These are phyloP conservation scores for Pseudogymnoascus sp. DNA, from an alignment of 2,329 filamentous ascomycete species.

Conservation along the genomic window DNA sequence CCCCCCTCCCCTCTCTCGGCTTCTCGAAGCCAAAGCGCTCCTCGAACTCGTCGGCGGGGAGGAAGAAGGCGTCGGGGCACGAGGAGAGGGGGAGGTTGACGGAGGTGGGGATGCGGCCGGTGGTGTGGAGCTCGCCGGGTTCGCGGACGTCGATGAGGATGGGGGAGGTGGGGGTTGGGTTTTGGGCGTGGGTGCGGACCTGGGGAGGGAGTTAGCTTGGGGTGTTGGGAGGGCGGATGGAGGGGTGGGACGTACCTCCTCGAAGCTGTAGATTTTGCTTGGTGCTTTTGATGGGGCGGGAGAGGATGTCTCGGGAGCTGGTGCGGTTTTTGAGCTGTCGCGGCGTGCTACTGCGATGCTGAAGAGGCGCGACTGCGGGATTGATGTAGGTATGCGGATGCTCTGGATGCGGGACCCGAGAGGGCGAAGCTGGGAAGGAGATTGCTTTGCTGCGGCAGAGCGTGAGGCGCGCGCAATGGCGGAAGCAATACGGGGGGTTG, in stretches of 20 bases:
- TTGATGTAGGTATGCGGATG: not conserved
- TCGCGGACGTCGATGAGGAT: constrained; percentile 59
- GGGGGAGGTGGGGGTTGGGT: constrained; percentile 13
- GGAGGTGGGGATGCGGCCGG: constrained; percentile 70
- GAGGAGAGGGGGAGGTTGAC: constrained; percentile 76
- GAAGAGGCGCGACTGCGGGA: not conserved
- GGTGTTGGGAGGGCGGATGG: not conserved
- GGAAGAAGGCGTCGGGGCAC: constrained; percentile 71
- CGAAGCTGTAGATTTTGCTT: constrained; percentile 43
- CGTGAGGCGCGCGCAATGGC: not conserved
- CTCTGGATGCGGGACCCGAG: constrained; percentile 1
- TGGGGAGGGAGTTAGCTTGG: constrained; percentile 19
- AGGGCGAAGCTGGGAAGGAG: not conserved
- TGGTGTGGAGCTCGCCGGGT: constrained; percentile 54
- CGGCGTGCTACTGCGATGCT: not conserved
- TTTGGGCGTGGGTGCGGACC: constrained; percentile 34
- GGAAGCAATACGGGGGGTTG: not conserved
- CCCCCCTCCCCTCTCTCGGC: constrained; percentile 47
- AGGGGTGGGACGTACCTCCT: constrained; percentile 29
- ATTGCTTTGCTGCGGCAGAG: not conserved
- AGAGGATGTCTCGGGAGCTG: not conserved
- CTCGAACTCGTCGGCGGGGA: constrained; percentile 71
- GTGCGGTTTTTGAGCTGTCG: not conserved
- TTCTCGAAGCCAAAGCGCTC: constrained; percentile 73
- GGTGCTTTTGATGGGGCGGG: not conserved